Evolutionary conservation across 1,139 yeast species (phyloP).

Genomic region (Yarrowia galli): DNA sequence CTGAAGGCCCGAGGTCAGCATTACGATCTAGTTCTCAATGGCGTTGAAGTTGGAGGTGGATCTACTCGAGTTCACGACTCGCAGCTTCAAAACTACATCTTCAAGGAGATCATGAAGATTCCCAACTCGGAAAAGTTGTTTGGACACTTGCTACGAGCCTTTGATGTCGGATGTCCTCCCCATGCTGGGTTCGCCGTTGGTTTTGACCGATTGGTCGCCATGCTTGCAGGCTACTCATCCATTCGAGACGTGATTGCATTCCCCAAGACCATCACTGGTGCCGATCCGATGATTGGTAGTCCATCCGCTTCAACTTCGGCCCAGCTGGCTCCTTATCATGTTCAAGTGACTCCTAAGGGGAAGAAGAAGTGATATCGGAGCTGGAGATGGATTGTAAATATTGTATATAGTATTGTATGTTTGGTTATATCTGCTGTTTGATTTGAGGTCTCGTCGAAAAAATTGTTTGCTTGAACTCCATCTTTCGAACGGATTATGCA

Average conservation of each 20-base stretch:
- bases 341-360: constrained; percentile 28
- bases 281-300: constrained; percentile 85
- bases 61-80: constrained; percentile 94
- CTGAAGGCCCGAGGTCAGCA: constrained; percentile 85
- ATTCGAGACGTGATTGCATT: constrained; percentile 95
- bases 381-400: neutral
- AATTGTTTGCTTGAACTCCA: too few relatives aligned
- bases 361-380: neutral
- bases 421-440: neutral
- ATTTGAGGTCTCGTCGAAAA: too few relatives aligned
- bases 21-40: constrained; percentile 91
- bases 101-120: constrained; percentile 48
- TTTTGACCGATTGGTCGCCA: constrained; percentile 90
- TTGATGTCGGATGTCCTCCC: constrained; percentile 95
- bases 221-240: constrained; percentile 75
- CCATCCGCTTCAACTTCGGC: constrained; percentile 69
- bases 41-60: constrained; percentile 97
- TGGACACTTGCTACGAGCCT: constrained; percentile 84
- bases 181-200: constrained; percentile 98
- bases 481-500: too few relatives aligned
- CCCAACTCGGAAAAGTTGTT: constrained; percentile 67
- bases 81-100: constrained; percentile 70
- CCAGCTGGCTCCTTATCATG: constrained; percentile 52
- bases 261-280: constrained; percentile 90
- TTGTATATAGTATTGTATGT: constrained; percentile 10